These are phyloP conservation scores for Chondrus crispus DNA, from an alignment of 23 red algal species.

Conservation along the genomic window DNA sequence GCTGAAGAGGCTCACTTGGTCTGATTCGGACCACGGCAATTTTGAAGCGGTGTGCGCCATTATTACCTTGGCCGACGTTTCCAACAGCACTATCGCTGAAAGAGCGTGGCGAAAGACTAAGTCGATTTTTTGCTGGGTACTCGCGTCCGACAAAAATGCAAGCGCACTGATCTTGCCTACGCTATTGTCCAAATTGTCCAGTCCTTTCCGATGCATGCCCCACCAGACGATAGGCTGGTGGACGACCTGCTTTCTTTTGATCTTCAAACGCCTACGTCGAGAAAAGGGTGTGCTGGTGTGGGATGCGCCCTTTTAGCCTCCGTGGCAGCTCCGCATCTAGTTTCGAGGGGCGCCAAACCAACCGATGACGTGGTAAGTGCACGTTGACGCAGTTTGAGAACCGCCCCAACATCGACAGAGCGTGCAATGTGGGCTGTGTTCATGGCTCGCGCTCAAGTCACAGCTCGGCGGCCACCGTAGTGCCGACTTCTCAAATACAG, in stretches of 20 bases:
- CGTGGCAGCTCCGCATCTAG: conserved; percentile 24
- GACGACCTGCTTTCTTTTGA: conserved; percentile 45
- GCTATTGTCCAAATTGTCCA: conserved; percentile 46
- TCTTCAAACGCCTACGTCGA: conserved; percentile 12
- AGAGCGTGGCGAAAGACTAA: conserved; percentile 44
- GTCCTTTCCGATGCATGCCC: conserved; percentile 39
- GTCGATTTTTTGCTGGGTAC: conserved; percentile 46
- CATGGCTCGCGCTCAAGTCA: conserved; percentile 35
- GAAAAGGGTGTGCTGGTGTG: conserved; percentile 21
- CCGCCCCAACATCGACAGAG: conserved; percentile 52
- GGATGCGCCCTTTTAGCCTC: conserved; percentile 34
- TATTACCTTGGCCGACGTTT: conserved; percentile 51
- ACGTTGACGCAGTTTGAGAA: background rate
- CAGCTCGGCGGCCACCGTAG: conserved; percentile 11
- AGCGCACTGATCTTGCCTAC: conserved; percentile 42
- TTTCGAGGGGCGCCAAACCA: conserved; percentile 35
- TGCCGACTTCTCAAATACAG: conserved; percentile 51
- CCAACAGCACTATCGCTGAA: conserved; percentile 31
- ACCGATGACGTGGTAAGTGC: conserved; percentile 21
- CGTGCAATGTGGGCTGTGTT: conserved; percentile 47
- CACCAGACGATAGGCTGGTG: conserved; percentile 59
- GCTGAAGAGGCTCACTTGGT: conserved; percentile 26
- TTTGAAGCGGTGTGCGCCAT: conserved; percentile 37
- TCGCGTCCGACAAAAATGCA: conserved; percentile 31
- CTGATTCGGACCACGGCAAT: conserved; percentile 17